Evolutionary conservation across 768 basidiomycete species (phyloP).

Genomic region (Auricularia auricula-judae): DNA sequence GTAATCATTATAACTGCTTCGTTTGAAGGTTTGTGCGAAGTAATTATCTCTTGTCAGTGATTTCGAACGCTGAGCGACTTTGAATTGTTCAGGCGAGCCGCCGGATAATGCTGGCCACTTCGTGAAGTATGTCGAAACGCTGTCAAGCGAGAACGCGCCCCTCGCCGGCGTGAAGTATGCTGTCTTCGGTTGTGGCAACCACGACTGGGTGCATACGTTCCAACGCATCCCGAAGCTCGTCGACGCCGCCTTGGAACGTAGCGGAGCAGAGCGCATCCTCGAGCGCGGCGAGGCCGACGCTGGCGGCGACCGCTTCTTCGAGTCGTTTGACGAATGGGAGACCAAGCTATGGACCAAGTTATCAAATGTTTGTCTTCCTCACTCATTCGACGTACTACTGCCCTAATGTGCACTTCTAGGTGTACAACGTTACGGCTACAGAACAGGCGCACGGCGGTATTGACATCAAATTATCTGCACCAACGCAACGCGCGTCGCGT

Average conservation of each 20-base stretch:
- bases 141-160: slow-evolving; percentile 14
- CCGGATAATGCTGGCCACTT: slow-evolving; percentile 38
- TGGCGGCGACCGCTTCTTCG: slow-evolving; percentile 30
- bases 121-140: slow-evolving; percentile 28
- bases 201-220: slow-evolving; percentile 37
- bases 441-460: slow-evolving; percentile 12
- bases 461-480: slow-evolving; percentile 18
- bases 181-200: slow-evolving; percentile 41
- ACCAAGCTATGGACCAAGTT: slow-evolving; percentile 29
- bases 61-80: no score
- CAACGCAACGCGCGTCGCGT: slow-evolving; percentile 21
- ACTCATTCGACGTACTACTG: no score
- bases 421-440: slow-evolving; percentile 9
- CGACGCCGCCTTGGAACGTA: slow-evolving; percentile 24
- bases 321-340: slow-evolving; percentile 34
- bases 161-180: slow-evolving; percentile 27
- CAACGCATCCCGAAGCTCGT: slow-evolving; percentile 33
- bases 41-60: background rate
- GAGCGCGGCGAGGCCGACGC: slow-evolving; percentile 33
- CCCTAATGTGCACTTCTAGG: background rate
- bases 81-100: slow-evolving; percentile 24
- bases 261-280: slow-evolving; percentile 27
- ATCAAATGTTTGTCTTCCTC: slow-evolving; percentile 1
- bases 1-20: slow-evolving; percentile 12
- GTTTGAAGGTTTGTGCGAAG: slow-evolving; percentile 11